Base-by-base conservation (phyloP, 306 rosid species). In the Begonia fuchsioides region DNA sequence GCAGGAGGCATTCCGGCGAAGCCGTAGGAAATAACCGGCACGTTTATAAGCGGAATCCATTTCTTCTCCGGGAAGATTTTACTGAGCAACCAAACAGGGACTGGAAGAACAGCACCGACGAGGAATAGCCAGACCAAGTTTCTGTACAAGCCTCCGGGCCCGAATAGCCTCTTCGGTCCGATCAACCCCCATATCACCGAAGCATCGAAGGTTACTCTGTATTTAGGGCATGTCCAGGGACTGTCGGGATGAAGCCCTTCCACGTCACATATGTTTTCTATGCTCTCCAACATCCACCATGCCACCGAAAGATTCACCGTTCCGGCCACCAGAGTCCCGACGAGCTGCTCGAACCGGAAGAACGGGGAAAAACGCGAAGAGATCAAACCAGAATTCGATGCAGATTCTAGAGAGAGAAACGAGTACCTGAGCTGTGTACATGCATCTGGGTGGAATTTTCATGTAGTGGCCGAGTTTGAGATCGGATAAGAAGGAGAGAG, bases 1-100 rank as follows among this genome's bases (percentile, higher is more conserved):
- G 98, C 98, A 0, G 98, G 98, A 10, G 98, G 96, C 96, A 92
- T 79, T 49, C 95, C 98, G 1, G 96, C 96, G 56, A 92, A 92
- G 4, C 98, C 98, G 32, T 82, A 92, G 11, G 72, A 61, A 67
- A 92, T 79, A 49, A 92, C 96, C 0, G 98, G 98, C 43, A 92
- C 73, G 76, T 92, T 92, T 57, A 92, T 79, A 59, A 92, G 55
- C 1, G 87, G 59, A 59, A 92, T 85, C 98, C 94, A 92, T 72
- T 85, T 92, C 81, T 85, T 82, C 17, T 79, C 56, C 0, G 96
- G 98, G 78, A 44, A 92, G 47, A 72, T 71, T 58, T 73, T 85
- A 92, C 96, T 92, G 54, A 92, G 7, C 15, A 69, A 51, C 94
- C 94, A 92, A 40, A 82, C 48, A 17, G 98, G 98, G 57, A 92